Base-by-base conservation (phyloP, 768 basidiomycete species). In the Lactarius akahatsu region DNA sequence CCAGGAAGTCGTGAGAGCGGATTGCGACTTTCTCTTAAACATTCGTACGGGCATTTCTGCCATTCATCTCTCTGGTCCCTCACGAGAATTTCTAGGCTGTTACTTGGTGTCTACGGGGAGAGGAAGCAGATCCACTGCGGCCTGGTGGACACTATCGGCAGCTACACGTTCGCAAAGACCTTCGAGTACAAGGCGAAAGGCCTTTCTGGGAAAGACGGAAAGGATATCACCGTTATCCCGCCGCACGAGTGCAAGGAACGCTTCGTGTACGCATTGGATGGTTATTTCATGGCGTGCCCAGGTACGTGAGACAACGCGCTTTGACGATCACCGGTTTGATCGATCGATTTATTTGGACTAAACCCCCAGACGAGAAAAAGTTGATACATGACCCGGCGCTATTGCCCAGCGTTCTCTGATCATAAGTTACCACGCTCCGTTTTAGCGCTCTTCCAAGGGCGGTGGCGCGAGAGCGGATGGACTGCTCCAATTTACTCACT, bases 121-220 rank as follows among this genome's bases (percentile, higher is more conserved):
- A 79, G 78, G 64, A 88, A 86, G 71, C 82, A 89, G 72, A 86
- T 93, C 61, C 84, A 83, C 32, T 91, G 89, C 69, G 91, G 92
- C 0, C 80, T 94, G 1, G 91, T 94, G 10, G 92, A 94, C 73
- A 92, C 90, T 0, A 92, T 94, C 32, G 92, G 91, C 34, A 91
- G 89, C 71, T 94, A 89, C 75, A 91, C 90, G 0, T 88, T 93
- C 69, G 91, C 90, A 2, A 94, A 93, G 75, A 92, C 90, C 0
- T 78, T 94, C 8, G 92, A 94, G 75, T 91, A 91, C 72, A 90
- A 91, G 73, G 90, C 90, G 10, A 94, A 94, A 74, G 86, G 85
- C 4, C 78, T 93, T 20, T 71, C 67, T 26, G 47, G 59, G 13
- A 86, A 86, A 56, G 78, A 85, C 4, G 85, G 84, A 3, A 88